Percentiles rank a stretch among this genome's conserved stretches.
These are phyloP conservation scores for Quercus suber DNA, from an alignment of 306 rosid species.

Conservation along the genomic window DNA sequence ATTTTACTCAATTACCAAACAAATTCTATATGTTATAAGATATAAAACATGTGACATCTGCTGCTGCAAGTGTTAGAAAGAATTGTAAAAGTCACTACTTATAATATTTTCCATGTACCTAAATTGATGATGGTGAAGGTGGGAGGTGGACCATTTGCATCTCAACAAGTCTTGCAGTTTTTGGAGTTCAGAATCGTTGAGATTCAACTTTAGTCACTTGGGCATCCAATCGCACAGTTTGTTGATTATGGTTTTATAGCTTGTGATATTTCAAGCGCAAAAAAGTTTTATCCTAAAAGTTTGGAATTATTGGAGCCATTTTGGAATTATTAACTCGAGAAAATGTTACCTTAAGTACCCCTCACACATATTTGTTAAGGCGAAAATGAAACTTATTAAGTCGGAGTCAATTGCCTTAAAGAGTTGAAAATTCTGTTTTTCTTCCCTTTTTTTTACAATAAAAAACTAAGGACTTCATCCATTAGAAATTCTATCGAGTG, in stretches of 20 bases:
- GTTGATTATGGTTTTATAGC: background rate
- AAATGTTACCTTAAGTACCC: background rate
- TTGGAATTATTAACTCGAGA: background rate
- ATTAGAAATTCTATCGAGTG: too few species aligned
- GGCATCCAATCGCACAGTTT: conserved; percentile 15
- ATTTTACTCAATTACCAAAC: background rate
- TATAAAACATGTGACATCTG: background rate
- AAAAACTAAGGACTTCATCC: too few species aligned
- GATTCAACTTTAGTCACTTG: background rate
- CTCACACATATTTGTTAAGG: background rate
- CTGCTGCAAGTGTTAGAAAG: background rate
- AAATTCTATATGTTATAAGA: background rate
- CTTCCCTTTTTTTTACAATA: too few species aligned
- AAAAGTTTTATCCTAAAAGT: background rate
- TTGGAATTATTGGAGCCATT: background rate
- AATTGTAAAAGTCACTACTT: background rate
- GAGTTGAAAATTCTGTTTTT: too few species aligned
- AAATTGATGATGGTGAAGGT: background rate
- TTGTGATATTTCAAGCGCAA: background rate
- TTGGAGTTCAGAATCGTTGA: background rate
- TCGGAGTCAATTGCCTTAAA: too few species aligned
- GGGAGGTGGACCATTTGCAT: conserved; percentile 21
- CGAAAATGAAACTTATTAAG: too few species aligned
- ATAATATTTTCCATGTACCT: background rate
- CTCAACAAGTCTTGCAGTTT: background rate